A percentile compares a stretch with the other conserved stretches of the same genome.
Conservation (phyloP, 768 basidiomycete species). For the Tulasnella sp. region DNA sequence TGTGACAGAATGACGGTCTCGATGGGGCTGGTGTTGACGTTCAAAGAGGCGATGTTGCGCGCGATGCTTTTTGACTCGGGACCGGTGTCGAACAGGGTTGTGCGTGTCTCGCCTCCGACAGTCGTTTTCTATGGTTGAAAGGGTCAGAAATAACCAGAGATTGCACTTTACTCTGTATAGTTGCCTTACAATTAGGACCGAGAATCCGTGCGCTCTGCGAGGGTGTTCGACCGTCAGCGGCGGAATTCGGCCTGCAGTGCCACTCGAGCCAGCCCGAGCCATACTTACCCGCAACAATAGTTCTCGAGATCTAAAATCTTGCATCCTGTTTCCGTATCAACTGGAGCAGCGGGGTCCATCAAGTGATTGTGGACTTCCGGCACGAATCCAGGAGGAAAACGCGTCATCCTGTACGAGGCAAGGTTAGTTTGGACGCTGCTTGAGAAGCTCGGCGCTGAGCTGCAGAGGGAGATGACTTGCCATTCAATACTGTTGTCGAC, state of each 20-base stretch:
- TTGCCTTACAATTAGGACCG: constrained; percentile 60
- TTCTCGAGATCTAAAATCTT: constrained; percentile 65
- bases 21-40: constrained; percentile 46
- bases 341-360: constrained; percentile 38
- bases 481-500: constrained; percentile 79
- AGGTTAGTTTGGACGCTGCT: neutral
- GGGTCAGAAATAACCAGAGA: neutral
- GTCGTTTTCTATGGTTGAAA: constrained; percentile 43
- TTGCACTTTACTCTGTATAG: too few species aligned
- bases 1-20: constrained; percentile 58
- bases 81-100: constrained; percentile 77
- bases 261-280: neutral
- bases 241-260: constrained; percentile 26
- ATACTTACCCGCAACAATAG: constrained; percentile 42
- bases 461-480: constrained; percentile 31
- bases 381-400: constrained; percentile 66
- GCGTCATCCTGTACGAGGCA: constrained; percentile 53
- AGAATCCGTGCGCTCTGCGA: constrained; percentile 73
- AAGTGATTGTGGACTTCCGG: constrained; percentile 65
- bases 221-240: constrained; percentile 26
- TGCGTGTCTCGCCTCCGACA: constrained; percentile 38
- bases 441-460: neutral
- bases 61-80: constrained; percentile 68
- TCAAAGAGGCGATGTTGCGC: constrained; percentile 60
- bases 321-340: constrained; percentile 42